Conservation (phyloP, 2,329 filamentous ascomycete genomes). For the Akanthomyces muscarius region DNA sequence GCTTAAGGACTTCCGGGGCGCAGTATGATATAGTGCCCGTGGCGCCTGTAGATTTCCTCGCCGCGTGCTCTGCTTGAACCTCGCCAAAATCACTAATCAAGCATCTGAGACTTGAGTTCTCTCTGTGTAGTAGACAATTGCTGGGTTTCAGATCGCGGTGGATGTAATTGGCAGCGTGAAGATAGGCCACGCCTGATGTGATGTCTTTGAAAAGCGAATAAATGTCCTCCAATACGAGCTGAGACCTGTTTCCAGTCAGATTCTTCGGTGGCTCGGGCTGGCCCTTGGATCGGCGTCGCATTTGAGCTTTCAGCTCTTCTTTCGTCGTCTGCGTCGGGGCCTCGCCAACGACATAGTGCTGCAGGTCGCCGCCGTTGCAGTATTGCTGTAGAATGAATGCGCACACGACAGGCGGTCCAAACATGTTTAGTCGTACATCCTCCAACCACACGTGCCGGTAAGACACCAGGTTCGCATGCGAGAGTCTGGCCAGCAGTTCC, state of each 20-base stretch:
- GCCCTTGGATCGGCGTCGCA: constrained; percentile 77
- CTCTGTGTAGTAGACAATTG: constrained; percentile 85
- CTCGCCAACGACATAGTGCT: constrained; percentile 77
- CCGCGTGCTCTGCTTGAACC: constrained; percentile 78
- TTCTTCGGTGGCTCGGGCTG: constrained; percentile 60
- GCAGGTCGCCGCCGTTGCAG: constrained; percentile 88
- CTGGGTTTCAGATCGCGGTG: constrained; percentile 94
- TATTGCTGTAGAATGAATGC: constrained; percentile 98
- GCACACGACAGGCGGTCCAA: constrained; percentile 87
- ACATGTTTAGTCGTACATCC: constrained; percentile 76
- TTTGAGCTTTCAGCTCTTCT: constrained; percentile 82
- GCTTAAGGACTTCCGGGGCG: constrained; percentile 83
- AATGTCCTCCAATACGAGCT: constrained; percentile 77
- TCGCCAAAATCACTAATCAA: constrained; percentile 98
- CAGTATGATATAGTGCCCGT: constrained; percentile 98
- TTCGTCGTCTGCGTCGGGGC: constrained; percentile 62
- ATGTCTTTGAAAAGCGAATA: constrained; percentile 97
- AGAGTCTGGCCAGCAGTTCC: constrained; percentile 83
- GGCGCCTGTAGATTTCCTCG: constrained; percentile 83
- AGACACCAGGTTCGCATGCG: constrained; percentile 91
- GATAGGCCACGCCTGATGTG: constrained; percentile 82
- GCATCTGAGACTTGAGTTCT: constrained; percentile 67
- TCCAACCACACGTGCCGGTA: constrained; percentile 98
- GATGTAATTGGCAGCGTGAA: constrained; percentile 89
- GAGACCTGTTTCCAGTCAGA: constrained; percentile 38